Evolutionary conservation across 192 early-diverging fungal genomes (phyloP).

Genomic region (Coemansia javaensis): DNA sequence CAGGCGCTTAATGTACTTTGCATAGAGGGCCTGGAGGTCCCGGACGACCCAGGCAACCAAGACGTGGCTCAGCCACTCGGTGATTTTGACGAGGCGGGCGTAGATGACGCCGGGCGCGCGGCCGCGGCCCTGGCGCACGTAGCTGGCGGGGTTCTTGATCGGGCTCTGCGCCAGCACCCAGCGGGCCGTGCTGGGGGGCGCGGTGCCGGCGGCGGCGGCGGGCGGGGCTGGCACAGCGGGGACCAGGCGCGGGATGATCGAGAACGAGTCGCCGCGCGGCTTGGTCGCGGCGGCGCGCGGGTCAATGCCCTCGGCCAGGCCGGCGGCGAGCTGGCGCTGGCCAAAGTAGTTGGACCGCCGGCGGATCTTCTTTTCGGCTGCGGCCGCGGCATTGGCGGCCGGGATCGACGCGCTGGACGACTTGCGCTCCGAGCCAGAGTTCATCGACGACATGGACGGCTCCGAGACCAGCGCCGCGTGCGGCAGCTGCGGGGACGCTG

Average conservation of each 20-base stretch:
- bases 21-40: conserved; percentile 48
- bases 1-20: conserved; percentile 51
- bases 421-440: conserved; percentile 26
- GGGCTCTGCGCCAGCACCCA: conserved; percentile 45
- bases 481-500: conserved; percentile 17
- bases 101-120: conserved; percentile 47
- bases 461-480: conserved; percentile 31
- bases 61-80: conserved; percentile 49
- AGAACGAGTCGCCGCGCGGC: conserved; percentile 39
- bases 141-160: conserved; percentile 40
- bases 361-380: conserved; percentile 33
- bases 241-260: conserved; percentile 26
- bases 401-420: conserved; percentile 42
- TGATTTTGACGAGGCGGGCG: conserved; percentile 39
- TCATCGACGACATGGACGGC: conserved; percentile 30
- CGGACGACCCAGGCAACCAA: conserved; percentile 49
- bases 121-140: conserved; percentile 42
- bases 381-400: conserved; percentile 5
- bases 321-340: conserved; percentile 34
- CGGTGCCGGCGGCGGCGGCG: conserved; percentile 1
- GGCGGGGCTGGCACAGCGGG: conserved; percentile 5
- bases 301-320: conserved; percentile 2
- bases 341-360: conserved; percentile 50
- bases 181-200: conserved; percentile 5
- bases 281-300: conserved; percentile 7